Conservation (phyloP, 495 filamentous ascomycete species). For the Podospora tetraspora region DNA sequence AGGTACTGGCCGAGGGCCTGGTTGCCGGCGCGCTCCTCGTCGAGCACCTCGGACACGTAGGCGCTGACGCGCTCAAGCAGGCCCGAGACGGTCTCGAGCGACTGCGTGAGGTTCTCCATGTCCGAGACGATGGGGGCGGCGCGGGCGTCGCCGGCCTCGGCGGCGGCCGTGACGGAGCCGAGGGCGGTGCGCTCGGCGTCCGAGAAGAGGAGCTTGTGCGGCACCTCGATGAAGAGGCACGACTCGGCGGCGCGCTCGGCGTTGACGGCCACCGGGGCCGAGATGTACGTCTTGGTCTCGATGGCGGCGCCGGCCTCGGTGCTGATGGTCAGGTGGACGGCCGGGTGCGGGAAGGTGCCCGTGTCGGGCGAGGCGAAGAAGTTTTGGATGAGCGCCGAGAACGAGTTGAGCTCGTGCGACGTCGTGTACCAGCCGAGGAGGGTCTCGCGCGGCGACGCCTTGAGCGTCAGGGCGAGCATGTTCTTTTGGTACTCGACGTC, state of each 20-base stretch:
- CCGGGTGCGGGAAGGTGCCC: constrained; percentile 92
- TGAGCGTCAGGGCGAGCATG: constrained; percentile 89
- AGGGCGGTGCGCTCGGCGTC: constrained; percentile 90
- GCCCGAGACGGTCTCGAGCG: constrained; percentile 75
- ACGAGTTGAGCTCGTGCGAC: constrained; percentile 89
- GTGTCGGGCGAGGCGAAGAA: constrained; percentile 97
- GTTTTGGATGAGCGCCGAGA: constrained; percentile 97
- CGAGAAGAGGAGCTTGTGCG: constrained; percentile 78
- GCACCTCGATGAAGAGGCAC: constrained; percentile 93
- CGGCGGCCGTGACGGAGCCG: constrained; percentile 68
- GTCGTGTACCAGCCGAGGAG: constrained; percentile 99
- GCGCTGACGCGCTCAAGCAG: constrained; percentile 85
- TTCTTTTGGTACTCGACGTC: constrained; percentile 99
- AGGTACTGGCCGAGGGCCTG: constrained; percentile 90
- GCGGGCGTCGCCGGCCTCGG: constrained; percentile 72
- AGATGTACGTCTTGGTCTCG: constrained; percentile 85
- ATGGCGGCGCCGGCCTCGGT: constrained; percentile 81
- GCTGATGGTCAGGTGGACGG: constrained; percentile 89
- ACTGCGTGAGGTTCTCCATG: constrained; percentile 77
- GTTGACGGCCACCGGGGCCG: constrained; percentile 88
- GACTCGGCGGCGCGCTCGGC: constrained; percentile 89
- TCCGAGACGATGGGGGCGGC: constrained; percentile 69
- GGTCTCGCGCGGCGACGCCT: constrained; percentile 88
- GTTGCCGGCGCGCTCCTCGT: constrained; percentile 59
- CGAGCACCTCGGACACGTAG: constrained; percentile 77